Evolutionary conservation across 345 rosid genomes (phyloP), one percentile per base, ranked within the genome.

Genomic region (Toxicodendron radicans): DNA sequence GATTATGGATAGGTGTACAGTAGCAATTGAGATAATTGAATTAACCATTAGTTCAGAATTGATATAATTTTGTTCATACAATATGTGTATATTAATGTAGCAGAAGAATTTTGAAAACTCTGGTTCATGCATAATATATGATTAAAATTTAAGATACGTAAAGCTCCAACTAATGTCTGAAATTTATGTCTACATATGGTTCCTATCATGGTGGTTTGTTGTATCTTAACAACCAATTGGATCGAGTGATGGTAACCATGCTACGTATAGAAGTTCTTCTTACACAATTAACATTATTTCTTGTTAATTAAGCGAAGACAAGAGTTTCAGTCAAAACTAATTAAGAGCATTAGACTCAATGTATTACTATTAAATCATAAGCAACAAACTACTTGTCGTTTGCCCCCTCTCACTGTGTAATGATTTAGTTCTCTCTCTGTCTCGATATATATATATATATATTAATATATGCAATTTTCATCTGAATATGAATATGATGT

Each of bases 281-380:
- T 74, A 64, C 66, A 77, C 51, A 77, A 75, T 56, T 3, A 58
- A 18, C 38, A 54, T 10, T 32, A 62, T 79, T 74, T 76, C 87
- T 79, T 83, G 77, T 68, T 20, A 78, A 74, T 67, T 35, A 88
- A 82, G 89, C 83, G 70, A 84, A 57, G 66, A 69, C 16, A 73
- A 71, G 58, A 64, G 38, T 64, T 18, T 48, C 16, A 71, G 83
- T 82, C 81, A 83, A 35, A 79, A 71, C 78, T 72, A 33, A 64
- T 76, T 71, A 77, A 70, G 67, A 72, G 72, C 72, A 84, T 71
- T 75, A 74, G 73, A 65, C 62, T 64, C 41, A 48, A 70, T 64
- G 58, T n/a, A 63, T 68, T 73, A 54, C 73, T 11, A 60, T 62
- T 68, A 63, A 68, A 72, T 73, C 75, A 76, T 14, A 51, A 72